Evolutionary conservation across 2,329 filamentous ascomycete species (phyloP), one percentile per base, ranked within the genome.

Genomic region (Camillea tinctor): DNA sequence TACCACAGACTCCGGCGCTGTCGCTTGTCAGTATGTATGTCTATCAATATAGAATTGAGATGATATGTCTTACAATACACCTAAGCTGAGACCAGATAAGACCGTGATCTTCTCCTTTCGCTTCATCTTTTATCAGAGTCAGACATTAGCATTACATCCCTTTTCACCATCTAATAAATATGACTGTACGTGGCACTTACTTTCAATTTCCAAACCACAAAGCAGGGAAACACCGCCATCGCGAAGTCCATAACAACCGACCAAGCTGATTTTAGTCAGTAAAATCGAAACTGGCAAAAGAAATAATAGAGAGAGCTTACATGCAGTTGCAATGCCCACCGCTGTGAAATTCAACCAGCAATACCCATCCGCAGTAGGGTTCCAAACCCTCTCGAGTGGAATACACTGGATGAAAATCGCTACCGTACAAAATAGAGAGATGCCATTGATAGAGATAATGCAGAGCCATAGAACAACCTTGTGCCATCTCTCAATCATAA

Each of bases 61-160:
- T 26, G 24, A 26, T 63, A 60, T 62, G 58, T 58, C 72, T 67
- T 66, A 75, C 76, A 79, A 74, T 4, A 79, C 64, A 4, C 78
- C 78, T 3, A 80, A 62, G 51, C 78, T 80, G 50, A 81, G 74
- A 55, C 77, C 76, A 20, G 69, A 65, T 0, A 77, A 73, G 8
- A 80, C 74, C n/a, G 78, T 71, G 22, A 79, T 71, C 66, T 79
- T 80, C 50, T 81, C 78, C 17, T 76, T 72, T n/a, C 67, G 73
- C 15, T 76, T 75, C 76, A 81, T 80, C 30, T 50, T 2, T 19
- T 19, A 15, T 15, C 7, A 8, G n/a, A n/a, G 21, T 50, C 8
- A 19, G n/a, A 5, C 2, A 30, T 30, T 30, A 30, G 7, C 13
- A 9, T 30, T 9, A 30, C 8, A 11, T 9, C 26, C 2, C 2